Evolutionary conservation across 805 yeast species (phyloP).

Genomic region (Dipodascus albidus): DNA sequence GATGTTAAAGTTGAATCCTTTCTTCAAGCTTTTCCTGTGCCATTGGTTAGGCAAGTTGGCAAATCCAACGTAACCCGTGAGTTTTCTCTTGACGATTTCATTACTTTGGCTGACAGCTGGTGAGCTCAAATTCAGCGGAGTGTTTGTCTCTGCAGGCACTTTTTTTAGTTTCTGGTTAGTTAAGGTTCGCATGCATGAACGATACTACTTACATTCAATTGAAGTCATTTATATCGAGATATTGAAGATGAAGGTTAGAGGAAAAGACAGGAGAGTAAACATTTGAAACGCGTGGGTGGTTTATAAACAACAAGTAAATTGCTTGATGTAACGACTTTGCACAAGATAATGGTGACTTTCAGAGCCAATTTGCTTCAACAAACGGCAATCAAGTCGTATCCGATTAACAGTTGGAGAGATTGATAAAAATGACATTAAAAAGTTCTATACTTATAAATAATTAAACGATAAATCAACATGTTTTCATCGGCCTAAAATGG

Average conservation of each 20-base stretch:
- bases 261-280: background rate
- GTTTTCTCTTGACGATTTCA: slow-evolving; percentile 34
- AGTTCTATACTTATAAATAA: background rate
- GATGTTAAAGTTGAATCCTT: slow-evolving; percentile 81
- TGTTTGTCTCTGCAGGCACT: background rate
- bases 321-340: too few species aligned
- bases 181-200: background rate
- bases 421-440: background rate
- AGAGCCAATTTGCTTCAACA: too few species aligned
- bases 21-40: slow-evolving; percentile 86
- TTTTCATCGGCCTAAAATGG: background rate
- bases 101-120: background rate
- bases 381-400: too few species aligned
- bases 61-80: slow-evolving; percentile 90
- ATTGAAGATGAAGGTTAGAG: background rate
- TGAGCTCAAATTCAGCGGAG: background rate
- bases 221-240: background rate
- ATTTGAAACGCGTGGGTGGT: too few species aligned
- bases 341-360: background rate
- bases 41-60: slow-evolving; percentile 97
- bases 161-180: background rate
- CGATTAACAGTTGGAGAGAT: background rate
- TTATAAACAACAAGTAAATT: too few species aligned
- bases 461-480: background rate
- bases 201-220: background rate